These are phyloP conservation scores for Cenchrus fungigraminus DNA, from an alignment of 176 grass and related monocot genomes.

Conservation along the genomic window DNA sequence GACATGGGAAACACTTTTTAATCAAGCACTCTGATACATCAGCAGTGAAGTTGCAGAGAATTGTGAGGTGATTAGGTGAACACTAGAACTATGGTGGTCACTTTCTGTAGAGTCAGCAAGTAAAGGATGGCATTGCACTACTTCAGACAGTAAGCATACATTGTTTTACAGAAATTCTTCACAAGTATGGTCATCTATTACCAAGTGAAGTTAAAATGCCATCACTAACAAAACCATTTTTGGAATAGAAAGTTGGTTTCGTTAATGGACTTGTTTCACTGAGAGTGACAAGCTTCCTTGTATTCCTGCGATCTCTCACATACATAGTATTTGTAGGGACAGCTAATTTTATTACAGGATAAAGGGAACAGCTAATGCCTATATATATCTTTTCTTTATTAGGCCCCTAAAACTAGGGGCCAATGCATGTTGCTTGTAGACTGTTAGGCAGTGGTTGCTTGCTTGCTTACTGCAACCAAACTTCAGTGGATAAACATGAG, in stretches of 20 bases:
- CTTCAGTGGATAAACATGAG: slow-evolving; percentile 17
- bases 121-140: slow-evolving; percentile 6
- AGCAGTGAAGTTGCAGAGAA: slow-evolving; percentile 41
- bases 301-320: not conserved
- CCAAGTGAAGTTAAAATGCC: slow-evolving; percentile 6
- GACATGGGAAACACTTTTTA: slow-evolving; percentile 11
- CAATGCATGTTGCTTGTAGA: slow-evolving; percentile 6
- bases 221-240: slow-evolving; percentile 14
- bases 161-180: slow-evolving; percentile 10
- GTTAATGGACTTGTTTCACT: not conserved
- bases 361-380: not conserved
- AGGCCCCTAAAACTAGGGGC: not conserved
- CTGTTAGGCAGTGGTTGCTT: slow-evolving; percentile 14
- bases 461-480: slow-evolving; percentile 16
- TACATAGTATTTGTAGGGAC: not conserved
- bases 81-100: not conserved
- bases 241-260: not conserved
- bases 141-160: not conserved
- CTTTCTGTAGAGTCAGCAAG: slow-evolving; percentile 20
- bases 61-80: not conserved
- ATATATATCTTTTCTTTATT: slow-evolving; percentile 14
- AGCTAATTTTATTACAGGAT: not conserved
- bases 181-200: not conserved
- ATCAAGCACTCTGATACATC: slow-evolving; percentile 34
- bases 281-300: not conserved